These are phyloP conservation scores for Didymella arachidicola DNA, from an alignment of 2,329 filamentous ascomycete species.

Conservation along the genomic window DNA sequence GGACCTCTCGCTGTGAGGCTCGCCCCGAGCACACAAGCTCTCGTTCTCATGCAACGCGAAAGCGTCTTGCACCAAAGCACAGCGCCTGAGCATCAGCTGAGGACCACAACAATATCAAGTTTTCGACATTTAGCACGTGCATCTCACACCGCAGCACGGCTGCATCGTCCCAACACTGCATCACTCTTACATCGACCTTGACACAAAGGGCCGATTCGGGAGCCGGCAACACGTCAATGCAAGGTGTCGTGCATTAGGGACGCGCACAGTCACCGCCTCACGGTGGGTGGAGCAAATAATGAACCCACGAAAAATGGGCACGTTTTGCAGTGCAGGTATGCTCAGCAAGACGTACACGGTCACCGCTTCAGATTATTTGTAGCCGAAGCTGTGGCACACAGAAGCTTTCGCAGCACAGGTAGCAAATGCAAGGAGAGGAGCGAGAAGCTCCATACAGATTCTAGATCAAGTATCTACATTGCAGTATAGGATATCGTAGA, in stretches of 20 bases:
- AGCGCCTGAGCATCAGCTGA: not conserved
- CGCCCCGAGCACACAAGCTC: not conserved
- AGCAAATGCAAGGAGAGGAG: slow-evolving; percentile 1
- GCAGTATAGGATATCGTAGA: slow-evolving; percentile 19
- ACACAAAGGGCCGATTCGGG: slow-evolving; percentile 20
- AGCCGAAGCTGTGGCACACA: not conserved
- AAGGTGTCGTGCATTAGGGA: slow-evolving; percentile 14
- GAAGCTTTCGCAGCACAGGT: not conserved
- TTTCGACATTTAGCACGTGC: slow-evolving; percentile 6
- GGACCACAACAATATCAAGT: not conserved
- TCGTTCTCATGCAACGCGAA: too few relatives aligned
- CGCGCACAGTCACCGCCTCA: slow-evolving; percentile 12
- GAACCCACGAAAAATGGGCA: not conserved
- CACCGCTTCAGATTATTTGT: slow-evolving; percentile 2
- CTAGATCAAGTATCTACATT: slow-evolving; percentile 15
- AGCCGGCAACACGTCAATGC: slow-evolving; percentile 15
- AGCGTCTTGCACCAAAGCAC: not conserved
- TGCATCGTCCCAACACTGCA: slow-evolving; percentile 1
- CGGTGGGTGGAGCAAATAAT: not conserved
- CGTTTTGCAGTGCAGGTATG: not conserved
- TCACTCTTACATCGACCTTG: not conserved
- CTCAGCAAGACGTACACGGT: not conserved
- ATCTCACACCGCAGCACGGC: slow-evolving; percentile 4
- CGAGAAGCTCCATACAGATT: slow-evolving; percentile 1
- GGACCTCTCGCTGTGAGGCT: not conserved